Conservation (phyloP, 352 stramenopile genomes). For the Nothophytophthora sp. region DNA sequence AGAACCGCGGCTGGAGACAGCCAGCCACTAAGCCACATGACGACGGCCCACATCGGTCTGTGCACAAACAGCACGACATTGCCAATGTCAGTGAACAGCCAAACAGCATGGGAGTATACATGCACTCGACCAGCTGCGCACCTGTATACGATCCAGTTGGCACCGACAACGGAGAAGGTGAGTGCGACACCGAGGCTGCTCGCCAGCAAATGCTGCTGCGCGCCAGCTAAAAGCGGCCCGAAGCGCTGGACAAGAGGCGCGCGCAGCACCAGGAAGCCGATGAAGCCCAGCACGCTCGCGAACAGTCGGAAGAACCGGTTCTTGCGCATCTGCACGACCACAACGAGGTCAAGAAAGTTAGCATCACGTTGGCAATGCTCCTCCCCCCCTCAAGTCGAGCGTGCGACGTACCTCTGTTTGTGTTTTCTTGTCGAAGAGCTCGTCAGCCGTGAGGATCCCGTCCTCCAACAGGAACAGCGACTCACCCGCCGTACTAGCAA, state of each 20-base stretch:
- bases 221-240: constrained; percentile 19
- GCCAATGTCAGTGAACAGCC: no score
- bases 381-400: no score
- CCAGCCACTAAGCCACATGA: constrained; percentile 30
- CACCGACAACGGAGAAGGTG: constrained; percentile 46
- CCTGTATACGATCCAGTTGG: constrained; percentile 57
- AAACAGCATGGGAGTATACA: neutral
- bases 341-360: neutral
- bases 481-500: constrained; percentile 41
- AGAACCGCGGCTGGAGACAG: constrained; percentile 30
- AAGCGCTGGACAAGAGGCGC: constrained; percentile 32
- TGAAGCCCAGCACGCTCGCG: constrained; percentile 58
- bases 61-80: neutral
- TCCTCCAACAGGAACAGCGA: constrained; percentile 62
- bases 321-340: constrained; percentile 41
- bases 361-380: neutral
- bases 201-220: constrained; percentile 56
- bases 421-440: constrained; percentile 55
- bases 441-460: constrained; percentile 42
- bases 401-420: constrained; percentile 37
- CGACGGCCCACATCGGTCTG: constrained; percentile 58
- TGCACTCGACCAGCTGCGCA: constrained; percentile 3
- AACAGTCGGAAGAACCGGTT: constrained; percentile 74
- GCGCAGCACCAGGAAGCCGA: constrained; percentile 64
- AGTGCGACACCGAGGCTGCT: constrained; percentile 44